Evolutionary conservation across 495 filamentous ascomycete genomes (phyloP).

Genomic region (Amphirosellinia nigrospora): DNA sequence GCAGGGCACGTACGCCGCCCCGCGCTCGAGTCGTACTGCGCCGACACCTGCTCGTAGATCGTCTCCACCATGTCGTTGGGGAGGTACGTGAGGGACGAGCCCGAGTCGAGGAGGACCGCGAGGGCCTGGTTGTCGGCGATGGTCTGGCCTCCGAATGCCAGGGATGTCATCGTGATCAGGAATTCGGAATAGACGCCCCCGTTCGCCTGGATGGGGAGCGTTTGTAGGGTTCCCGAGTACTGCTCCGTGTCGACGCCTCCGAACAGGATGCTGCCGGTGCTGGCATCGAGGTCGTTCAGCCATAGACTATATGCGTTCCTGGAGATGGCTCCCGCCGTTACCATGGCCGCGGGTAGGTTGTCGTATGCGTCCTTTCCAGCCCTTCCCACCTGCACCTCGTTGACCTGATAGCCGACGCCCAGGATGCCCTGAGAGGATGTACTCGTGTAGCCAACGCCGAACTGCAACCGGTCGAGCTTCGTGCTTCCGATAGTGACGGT

Average conservation of each 20-base stretch:
- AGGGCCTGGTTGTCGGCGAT: slow-evolving; percentile 64
- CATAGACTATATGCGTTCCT: slow-evolving; percentile 88
- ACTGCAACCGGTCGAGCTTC: slow-evolving; percentile 71
- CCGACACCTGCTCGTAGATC: slow-evolving; percentile 70
- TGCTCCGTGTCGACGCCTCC: slow-evolving; percentile 88
- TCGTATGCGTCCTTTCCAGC: slow-evolving; percentile 66
- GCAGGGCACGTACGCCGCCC: slow-evolving; percentile 79
- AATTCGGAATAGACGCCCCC: slow-evolving; percentile 72
- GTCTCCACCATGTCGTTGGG: slow-evolving; percentile 68
- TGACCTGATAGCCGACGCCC: slow-evolving; percentile 84
- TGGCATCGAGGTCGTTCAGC: slow-evolving; percentile 81
- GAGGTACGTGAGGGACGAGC: slow-evolving; percentile 86
- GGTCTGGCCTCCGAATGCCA: slow-evolving; percentile 50
- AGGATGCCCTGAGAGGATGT: slow-evolving; percentile 79
- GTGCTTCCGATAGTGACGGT: slow-evolving; percentile 70
- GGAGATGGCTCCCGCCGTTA: slow-evolving; percentile 70
- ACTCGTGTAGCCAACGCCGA: slow-evolving; percentile 83
- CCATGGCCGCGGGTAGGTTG: slow-evolving; percentile 80
- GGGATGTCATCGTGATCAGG: slow-evolving; percentile 74
- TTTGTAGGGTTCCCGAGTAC: slow-evolving; percentile 72
- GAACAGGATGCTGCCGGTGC: slow-evolving; percentile 84
- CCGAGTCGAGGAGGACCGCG: slow-evolving; percentile 87
- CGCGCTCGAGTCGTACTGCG: slow-evolving; percentile 61
- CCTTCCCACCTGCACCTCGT: slow-evolving; percentile 78
- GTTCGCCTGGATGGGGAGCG: slow-evolving; percentile 73